These are phyloP conservation scores for Aspergillus fischeri DNA, from an alignment of 2,329 filamentous ascomycete genomes.

Conservation along the genomic window DNA sequence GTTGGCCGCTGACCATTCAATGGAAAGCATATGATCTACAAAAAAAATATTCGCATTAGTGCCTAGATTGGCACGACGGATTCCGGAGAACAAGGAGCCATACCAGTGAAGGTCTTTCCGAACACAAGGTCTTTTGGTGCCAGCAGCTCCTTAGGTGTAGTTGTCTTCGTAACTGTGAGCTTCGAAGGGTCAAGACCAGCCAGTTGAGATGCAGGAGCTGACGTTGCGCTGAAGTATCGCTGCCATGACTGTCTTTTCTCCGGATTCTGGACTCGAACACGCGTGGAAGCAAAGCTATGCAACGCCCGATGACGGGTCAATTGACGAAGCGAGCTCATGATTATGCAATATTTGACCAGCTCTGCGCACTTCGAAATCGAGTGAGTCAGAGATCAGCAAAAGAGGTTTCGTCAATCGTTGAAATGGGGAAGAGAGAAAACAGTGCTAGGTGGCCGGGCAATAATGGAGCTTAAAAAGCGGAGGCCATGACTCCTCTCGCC, in stretches of 20 bases:
- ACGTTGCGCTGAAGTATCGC: constrained; percentile 44
- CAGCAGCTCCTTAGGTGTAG: constrained; percentile 67
- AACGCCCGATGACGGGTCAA: constrained; percentile 30
- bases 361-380: background rate
- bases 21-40: constrained; percentile 90
- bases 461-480: constrained; percentile 11
- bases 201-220: constrained; percentile 38
- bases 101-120: constrained; percentile 85
- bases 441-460: constrained; percentile 3
- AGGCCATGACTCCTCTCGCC: constrained; percentile 21
- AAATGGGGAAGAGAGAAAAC: background rate
- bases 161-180: constrained; percentile 70
- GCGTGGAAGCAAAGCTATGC: constrained; percentile 20
- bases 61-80: background rate
- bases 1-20: constrained; percentile 82
- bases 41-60: constrained; percentile 16
- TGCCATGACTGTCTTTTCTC: constrained; percentile 41
- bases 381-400: background rate
- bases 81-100: background rate
- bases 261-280: constrained; percentile 21
- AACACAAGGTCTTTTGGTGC: constrained; percentile 83
- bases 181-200: constrained; percentile 72
- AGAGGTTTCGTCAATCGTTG: background rate
- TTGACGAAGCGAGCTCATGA: constrained; percentile 35
- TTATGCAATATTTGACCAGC: constrained; percentile 1